These are phyloP conservation scores for Alternaria infectoria DNA, from an alignment of 2,329 filamentous ascomycete genomes.

Conservation along the genomic window DNA sequence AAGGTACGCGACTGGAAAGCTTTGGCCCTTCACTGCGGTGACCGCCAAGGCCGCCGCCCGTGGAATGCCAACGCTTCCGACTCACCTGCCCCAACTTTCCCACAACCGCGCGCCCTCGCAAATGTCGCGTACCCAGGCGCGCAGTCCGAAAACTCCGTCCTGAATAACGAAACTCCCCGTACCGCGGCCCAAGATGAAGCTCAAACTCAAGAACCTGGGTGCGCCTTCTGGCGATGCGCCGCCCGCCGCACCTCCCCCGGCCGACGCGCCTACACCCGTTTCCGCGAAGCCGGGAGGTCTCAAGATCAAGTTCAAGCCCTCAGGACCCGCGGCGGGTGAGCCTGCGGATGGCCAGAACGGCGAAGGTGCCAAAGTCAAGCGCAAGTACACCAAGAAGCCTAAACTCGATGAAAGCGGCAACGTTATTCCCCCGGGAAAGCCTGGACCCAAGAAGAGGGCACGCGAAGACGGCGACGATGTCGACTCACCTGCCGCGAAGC, in stretches of 20 bases:
- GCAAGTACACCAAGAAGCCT: constrained; percentile 52
- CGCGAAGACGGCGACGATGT: constrained; percentile 45
- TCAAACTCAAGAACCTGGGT: constrained; percentile 39
- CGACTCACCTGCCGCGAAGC: constrained; percentile 36
- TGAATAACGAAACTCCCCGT: neutral
- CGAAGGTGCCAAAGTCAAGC: constrained; percentile 50
- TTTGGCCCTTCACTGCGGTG: constrained; percentile 27
- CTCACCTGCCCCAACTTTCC: neutral
- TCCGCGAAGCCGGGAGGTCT: constrained; percentile 23
- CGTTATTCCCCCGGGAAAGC: constrained; percentile 31
- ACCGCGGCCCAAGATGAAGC: constrained; percentile 33
- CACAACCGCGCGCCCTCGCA: constrained; percentile 5
- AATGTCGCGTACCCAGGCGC: constrained; percentile 21
- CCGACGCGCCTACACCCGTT: constrained; percentile 19
- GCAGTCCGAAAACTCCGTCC: neutral
- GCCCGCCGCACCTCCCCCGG: constrained; percentile 21
- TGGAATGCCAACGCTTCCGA: constrained; percentile 10
- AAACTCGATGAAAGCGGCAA: constrained; percentile 42
- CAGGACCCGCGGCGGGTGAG: constrained; percentile 24
- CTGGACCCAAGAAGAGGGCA: constrained; percentile 42
- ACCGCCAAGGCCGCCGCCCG: constrained; percentile 21
- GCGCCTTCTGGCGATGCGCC: constrained; percentile 30
- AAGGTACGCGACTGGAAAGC: constrained; percentile 21
- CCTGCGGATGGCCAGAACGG: constrained; percentile 35
- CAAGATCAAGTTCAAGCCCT: constrained; percentile 44